Evolutionary conservation across 148 eudicot species (phyloP).

Genomic region (Rhododendron ferrugineum): DNA sequence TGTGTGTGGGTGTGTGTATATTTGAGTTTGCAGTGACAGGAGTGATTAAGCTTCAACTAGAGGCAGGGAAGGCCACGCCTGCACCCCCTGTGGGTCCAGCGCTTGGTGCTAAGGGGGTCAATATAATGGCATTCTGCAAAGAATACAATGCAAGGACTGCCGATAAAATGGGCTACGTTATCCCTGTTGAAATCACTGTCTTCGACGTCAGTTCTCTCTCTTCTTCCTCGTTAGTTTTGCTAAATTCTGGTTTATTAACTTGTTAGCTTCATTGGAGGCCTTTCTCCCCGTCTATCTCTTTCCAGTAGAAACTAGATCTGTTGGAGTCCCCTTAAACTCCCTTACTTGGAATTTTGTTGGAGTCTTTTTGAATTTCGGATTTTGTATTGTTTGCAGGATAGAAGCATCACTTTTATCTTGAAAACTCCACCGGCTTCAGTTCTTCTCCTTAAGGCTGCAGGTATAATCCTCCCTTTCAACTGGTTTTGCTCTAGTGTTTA

Average conservation of each 20-base stretch:
- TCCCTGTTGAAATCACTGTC: constrained; percentile 96
- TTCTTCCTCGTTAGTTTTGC: background rate
- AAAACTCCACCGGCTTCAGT: constrained; percentile 98
- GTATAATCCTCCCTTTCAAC: constrained; percentile 22
- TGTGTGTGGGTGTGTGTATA: background rate
- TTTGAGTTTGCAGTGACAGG: constrained; percentile 60
- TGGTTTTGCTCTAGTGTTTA: background rate
- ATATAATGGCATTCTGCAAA: constrained; percentile 90
- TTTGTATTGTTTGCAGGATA: constrained; percentile 49
- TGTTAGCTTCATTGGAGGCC: background rate
- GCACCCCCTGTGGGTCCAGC: constrained; percentile 99
- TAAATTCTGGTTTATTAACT: background rate
- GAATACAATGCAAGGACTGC: constrained; percentile 97
- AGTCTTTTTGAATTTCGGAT: background rate
- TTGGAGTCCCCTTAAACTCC: background rate
- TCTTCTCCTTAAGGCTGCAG: constrained; percentile 87
- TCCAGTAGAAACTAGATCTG: background rate
- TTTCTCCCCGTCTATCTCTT: background rate
- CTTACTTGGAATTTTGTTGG: background rate
- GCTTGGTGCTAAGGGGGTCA: constrained; percentile 92
- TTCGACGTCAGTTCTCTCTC: constrained; percentile 41
- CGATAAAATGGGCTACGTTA: constrained; percentile 82
- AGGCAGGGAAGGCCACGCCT: constrained; percentile 96
- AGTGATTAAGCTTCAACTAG: constrained; percentile 82
- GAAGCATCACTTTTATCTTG: constrained; percentile 84